Evolutionary conservation across 202 grass and related monocot species (phyloP).

Genomic region (Zoysia matrella): DNA sequence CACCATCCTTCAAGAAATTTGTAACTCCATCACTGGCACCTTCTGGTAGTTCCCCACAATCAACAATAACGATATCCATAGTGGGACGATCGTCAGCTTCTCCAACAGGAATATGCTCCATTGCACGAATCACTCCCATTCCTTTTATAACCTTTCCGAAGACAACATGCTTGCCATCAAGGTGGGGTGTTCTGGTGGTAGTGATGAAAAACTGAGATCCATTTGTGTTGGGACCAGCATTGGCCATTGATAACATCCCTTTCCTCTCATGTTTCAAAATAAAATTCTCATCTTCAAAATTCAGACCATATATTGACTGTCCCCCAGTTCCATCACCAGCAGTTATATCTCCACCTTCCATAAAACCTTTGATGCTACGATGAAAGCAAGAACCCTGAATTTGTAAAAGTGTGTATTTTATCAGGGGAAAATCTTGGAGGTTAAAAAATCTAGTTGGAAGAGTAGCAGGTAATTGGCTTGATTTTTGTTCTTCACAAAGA

Average conservation of each 20-base stretch:
- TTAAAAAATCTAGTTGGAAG: conserved; percentile 6
- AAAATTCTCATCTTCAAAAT: conserved; percentile 68
- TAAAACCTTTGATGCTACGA: conserved; percentile 88
- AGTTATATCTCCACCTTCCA: conserved; percentile 98
- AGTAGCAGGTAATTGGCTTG: neutral
- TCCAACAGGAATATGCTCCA: conserved; percentile 76
- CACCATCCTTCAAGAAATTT: too few relatives aligned
- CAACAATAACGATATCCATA: conserved; percentile 67
- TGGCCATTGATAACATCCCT: too few relatives aligned
- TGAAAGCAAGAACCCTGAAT: conserved; percentile 84
- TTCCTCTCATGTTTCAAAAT: too few relatives aligned
- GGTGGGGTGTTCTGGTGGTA: conserved; percentile 78
- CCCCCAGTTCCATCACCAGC: conserved; percentile 87
- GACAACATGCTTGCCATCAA: conserved; percentile 90
- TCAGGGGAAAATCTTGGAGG: conserved; percentile 1
- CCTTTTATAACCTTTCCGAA: conserved; percentile 92
- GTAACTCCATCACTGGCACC: too few relatives aligned
- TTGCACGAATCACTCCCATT: conserved; percentile 79
- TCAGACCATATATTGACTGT: conserved; percentile 86
- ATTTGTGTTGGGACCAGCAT: too few relatives aligned
- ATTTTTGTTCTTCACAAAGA: neutral
- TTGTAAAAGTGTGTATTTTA: conserved; percentile 3
- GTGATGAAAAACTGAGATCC: too few relatives aligned
- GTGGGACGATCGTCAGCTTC: conserved; percentile 65
- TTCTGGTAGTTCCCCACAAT: conserved; percentile 40